Conservation (phyloP, 345 rosid genomes). For the Populus pruinosa region DNA sequence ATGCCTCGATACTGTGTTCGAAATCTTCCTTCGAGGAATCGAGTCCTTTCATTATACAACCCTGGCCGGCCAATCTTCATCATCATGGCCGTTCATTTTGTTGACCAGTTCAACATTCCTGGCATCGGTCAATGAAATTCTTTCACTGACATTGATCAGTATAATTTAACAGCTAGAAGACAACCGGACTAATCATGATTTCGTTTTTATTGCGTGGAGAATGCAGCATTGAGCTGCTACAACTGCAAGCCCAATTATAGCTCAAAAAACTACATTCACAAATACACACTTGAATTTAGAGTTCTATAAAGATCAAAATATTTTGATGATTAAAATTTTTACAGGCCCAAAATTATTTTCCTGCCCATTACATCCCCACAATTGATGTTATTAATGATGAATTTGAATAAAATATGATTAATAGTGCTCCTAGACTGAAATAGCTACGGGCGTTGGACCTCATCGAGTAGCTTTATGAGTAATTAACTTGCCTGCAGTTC, state of each 20-base stretch:
- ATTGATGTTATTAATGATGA: too few relatives aligned
- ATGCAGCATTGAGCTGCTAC: background rate
- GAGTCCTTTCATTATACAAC: background rate
- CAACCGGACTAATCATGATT: background rate
- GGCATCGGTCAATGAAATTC: background rate
- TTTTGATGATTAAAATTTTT: too few relatives aligned
- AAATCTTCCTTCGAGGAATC: background rate
- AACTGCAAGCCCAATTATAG: background rate
- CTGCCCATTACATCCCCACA: too few relatives aligned
- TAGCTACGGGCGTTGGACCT: too few relatives aligned
- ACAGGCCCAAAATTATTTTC: too few relatives aligned
- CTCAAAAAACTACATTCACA: background rate
- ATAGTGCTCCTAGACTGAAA: too few relatives aligned
- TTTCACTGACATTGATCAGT: background rate
- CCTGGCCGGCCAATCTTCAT: background rate
- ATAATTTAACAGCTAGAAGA: background rate
- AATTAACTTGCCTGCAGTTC: too few relatives aligned
- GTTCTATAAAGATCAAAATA: too few relatives aligned
- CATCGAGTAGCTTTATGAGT: too few relatives aligned
- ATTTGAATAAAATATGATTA: too few relatives aligned
- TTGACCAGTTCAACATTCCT: background rate
- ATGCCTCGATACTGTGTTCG: background rate
- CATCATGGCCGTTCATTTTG: background rate
- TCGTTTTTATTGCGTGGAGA: background rate
- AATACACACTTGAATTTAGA: too few relatives aligned